These are phyloP conservation scores for Phylloporus scabripes DNA, from an alignment of 768 basidiomycete species.

Conservation along the genomic window DNA sequence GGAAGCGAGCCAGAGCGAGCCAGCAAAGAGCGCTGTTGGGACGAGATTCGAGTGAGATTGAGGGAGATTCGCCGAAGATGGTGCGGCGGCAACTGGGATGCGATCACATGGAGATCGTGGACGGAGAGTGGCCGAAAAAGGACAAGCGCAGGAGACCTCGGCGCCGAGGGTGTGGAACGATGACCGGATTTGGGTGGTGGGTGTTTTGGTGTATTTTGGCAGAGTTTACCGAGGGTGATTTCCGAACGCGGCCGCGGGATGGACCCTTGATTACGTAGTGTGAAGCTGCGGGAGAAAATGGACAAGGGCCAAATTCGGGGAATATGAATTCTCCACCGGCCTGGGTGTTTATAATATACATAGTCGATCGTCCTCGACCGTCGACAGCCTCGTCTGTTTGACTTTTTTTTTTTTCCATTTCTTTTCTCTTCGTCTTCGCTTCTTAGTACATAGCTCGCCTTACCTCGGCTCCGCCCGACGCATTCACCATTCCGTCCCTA, in stretches of 20 bases:
- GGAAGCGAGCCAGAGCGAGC: constrained; percentile 27
- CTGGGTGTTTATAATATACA: constrained; percentile 34
- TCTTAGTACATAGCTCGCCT: constrained; percentile 28
- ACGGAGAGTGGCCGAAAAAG: constrained; percentile 29
- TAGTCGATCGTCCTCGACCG: constrained; percentile 30
- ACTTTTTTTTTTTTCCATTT: constrained; percentile 22
- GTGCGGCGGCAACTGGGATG: constrained; percentile 31
- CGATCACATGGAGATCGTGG: constrained; percentile 32
- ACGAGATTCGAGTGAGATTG: constrained; percentile 29
- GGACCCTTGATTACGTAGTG: constrained; percentile 34
- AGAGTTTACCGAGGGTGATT: constrained; percentile 35
- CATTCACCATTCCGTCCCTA: constrained; percentile 36
- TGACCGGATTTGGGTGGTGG: constrained; percentile 16
- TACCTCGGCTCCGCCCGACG: constrained; percentile 22
- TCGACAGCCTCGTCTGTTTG: constrained; percentile 28
- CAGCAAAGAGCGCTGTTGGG: constrained; percentile 28
- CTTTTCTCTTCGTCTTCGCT: constrained; percentile 28
- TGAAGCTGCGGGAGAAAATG: constrained; percentile 30
- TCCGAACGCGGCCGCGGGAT: constrained; percentile 37
- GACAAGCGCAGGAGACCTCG: constrained; percentile 31
- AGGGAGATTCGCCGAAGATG: constrained; percentile 29
- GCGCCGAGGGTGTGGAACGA: constrained; percentile 37
- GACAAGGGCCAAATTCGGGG: constrained; percentile 33
- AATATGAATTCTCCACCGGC: constrained; percentile 38
- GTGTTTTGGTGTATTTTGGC: constrained; percentile 21